Percentiles rank a stretch among this genome's conserved stretches.
phyloP scores from a whole-genome alignment of 345 rosid genomes.

The Gossypium ekmanianum region DNA sequence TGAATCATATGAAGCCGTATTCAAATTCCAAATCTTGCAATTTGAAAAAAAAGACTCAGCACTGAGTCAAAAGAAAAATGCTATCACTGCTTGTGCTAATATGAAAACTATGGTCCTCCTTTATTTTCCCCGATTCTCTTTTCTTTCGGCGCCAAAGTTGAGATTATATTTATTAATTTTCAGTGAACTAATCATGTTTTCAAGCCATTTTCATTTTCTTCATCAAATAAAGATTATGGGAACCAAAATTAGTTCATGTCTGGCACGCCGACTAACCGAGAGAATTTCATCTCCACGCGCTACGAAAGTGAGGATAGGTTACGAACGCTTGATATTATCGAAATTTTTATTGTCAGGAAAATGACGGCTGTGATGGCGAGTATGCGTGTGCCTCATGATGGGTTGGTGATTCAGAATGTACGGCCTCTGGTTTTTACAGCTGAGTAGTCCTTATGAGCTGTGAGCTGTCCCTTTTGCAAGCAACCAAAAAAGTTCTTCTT shows the following conservation, averaged over 20 bases:
- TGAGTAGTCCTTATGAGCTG: conserved; percentile 8
- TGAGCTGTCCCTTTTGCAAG: conserved; percentile 17
- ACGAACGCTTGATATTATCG: background rate
- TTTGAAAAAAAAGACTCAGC: background rate
- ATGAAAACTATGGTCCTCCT: background rate
- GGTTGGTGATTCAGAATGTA: background rate
- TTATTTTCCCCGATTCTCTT: background rate
- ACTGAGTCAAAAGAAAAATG: background rate
- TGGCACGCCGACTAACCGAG: conserved; percentile 19
- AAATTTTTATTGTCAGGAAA: background rate
- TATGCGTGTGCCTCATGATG: background rate
- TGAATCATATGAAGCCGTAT: background rate
- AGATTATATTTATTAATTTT: background rate
- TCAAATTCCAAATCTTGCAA: background rate
- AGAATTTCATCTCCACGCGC: background rate
- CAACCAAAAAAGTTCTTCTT: conserved; percentile 3
- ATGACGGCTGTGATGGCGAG: background rate
- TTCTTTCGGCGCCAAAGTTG: conserved; percentile 26
- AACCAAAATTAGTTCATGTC: background rate
- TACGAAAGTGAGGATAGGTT: fast-evolving
- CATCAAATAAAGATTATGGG: background rate
- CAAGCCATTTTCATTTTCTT: background rate
- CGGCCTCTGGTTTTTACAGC: background rate
- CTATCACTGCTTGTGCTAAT: background rate
- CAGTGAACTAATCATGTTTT: no score